Percentiles rank a stretch among this genome's conserved stretches.
phyloP scores from a whole-genome alignment of 2,329 filamentous ascomycete genomes.

The Ophiostoma triangulosporum region DNA sequence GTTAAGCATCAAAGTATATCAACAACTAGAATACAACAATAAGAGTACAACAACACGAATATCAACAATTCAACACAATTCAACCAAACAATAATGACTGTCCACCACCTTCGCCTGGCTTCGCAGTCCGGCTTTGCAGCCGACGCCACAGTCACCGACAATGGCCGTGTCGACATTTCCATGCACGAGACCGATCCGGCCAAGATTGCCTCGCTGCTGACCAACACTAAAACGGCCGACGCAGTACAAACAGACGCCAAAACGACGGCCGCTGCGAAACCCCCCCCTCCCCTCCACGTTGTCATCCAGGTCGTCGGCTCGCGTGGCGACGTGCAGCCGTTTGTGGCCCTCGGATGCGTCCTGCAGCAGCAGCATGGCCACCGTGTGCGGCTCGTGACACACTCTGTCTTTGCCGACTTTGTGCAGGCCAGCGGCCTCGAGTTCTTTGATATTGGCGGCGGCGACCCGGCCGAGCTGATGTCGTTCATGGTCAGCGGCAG shows the following conservation, averaged over 20 bases:
- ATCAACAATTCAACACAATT: no score
- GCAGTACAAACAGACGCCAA: background rate
- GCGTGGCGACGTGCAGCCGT: slow-evolving; percentile 63
- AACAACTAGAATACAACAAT: no score
- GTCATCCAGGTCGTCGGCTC: slow-evolving; percentile 66
- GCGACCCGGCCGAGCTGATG: slow-evolving; percentile 63
- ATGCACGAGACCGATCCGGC: slow-evolving; percentile 54
- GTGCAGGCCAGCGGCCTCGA: slow-evolving; percentile 56
- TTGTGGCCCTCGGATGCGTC: slow-evolving; percentile 53
- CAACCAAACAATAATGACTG: slow-evolving; percentile 5
- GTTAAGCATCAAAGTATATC: no score
- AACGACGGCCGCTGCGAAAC: slow-evolving; percentile 12
- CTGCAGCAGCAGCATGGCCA: slow-evolving; percentile 54
- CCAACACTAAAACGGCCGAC: background rate
- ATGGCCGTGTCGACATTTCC: slow-evolving; percentile 68
- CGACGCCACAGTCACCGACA: slow-evolving; percentile 45
- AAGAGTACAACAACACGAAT: no score
- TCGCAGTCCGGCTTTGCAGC: slow-evolving; percentile 50
- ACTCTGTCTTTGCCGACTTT: slow-evolving; percentile 53
- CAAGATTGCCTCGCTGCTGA: slow-evolving; percentile 51
- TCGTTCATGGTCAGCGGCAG: slow-evolving; percentile 73
- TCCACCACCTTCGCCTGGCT: slow-evolving; percentile 40
- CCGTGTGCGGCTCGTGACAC: slow-evolving; percentile 60
- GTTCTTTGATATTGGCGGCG: slow-evolving; percentile 59
- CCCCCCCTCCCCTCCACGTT: slow-evolving; percentile 49